Conservation (phyloP, 768 basidiomycete species). For the Rubroboletus satanas region DNA sequence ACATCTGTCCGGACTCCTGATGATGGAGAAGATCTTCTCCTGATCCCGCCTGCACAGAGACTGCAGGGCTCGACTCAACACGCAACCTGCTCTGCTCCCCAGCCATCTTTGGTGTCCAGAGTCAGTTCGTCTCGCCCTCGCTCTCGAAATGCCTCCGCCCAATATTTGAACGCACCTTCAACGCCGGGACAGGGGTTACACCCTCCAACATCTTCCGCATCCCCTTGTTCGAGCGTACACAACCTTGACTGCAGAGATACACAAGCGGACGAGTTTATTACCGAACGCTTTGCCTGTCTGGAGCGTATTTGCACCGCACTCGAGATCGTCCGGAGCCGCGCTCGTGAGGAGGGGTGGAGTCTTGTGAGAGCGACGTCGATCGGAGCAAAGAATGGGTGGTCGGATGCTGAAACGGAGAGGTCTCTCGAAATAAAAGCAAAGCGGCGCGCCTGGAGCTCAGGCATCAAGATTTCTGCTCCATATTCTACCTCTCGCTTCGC, state of each 20-base stretch:
- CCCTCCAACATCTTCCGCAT: neutral
- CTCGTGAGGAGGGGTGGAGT: slow-evolving; percentile 38
- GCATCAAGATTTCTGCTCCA: slow-evolving; percentile 38
- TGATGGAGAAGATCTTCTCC: slow-evolving; percentile 19
- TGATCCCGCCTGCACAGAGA: neutral
- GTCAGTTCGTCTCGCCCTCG: slow-evolving; percentile 27
- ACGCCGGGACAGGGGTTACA: neutral
- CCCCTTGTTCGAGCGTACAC: slow-evolving; percentile 7
- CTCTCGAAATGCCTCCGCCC: slow-evolving; percentile 16
- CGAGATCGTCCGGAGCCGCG: slow-evolving; percentile 40
- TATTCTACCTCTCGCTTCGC: slow-evolving; percentile 9
- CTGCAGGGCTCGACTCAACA: neutral
- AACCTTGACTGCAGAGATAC: neutral
- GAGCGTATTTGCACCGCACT: slow-evolving; percentile 41
- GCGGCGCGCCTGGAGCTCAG: slow-evolving; percentile 65
- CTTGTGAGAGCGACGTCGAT: slow-evolving; percentile 31
- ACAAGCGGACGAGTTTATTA: slow-evolving; percentile 12
- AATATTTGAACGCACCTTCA: neutral
- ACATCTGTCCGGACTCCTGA: slow-evolving; percentile 26
- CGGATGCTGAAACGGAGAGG: slow-evolving; percentile 24
- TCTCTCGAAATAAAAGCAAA: slow-evolving; percentile 56
- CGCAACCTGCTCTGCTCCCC: neutral
- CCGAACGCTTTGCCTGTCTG: slow-evolving; percentile 22
- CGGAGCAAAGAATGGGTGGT: slow-evolving; percentile 25
- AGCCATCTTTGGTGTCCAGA: slow-evolving; percentile 18